These are phyloP conservation scores for Wickerhamomyces pijperi DNA, from an alignment of 805 yeast genomes.

Conservation along the genomic window DNA sequence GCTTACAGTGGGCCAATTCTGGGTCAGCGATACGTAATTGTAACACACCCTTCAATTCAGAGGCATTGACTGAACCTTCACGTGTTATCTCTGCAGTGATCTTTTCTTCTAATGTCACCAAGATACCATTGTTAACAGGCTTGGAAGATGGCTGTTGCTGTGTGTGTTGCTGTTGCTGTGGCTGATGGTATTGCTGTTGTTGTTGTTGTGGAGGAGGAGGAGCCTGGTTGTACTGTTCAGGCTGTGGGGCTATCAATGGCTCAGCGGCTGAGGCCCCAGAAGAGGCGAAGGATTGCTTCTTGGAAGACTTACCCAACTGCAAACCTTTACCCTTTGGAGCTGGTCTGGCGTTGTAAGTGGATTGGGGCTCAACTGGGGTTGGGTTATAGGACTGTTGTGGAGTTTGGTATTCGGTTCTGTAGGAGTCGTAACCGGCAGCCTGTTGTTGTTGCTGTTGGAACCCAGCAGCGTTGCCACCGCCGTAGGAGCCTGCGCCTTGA, in stretches of 20 bases:
- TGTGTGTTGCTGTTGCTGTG: constrained; percentile 3
- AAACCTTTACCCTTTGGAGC: constrained; percentile 58
- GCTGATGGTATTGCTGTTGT: constrained; percentile 3
- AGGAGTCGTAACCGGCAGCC: background rate
- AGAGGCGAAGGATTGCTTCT: constrained; percentile 12
- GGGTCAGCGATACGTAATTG: constrained; percentile 78
- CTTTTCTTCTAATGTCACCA: constrained; percentile 68
- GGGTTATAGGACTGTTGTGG: constrained; percentile 13
- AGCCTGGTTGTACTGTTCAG: constrained; percentile 8
- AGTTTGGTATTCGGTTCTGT: constrained; percentile 1
- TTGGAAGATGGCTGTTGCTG: constrained; percentile 7
- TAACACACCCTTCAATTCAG: constrained; percentile 84
- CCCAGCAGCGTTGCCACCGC: constrained; percentile 5
- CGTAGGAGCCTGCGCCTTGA: constrained; percentile 5
- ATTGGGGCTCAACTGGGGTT: constrained; percentile 13
- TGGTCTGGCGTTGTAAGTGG: constrained; percentile 14
- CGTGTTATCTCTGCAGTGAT: constrained; percentile 68
- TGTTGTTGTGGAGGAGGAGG: constrained; percentile 5
- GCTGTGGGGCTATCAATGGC: constrained; percentile 22
- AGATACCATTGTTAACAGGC: constrained; percentile 60
- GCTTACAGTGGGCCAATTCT: constrained; percentile 54
- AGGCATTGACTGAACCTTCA: constrained; percentile 62
- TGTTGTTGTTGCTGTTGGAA: background rate
- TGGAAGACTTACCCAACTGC: constrained; percentile 52
- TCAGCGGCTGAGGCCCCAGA: constrained; percentile 14